phyloP scores from a whole-genome alignment of 768 basidiomycete genomes.

The Panaeolus papilionaceus region DNA sequence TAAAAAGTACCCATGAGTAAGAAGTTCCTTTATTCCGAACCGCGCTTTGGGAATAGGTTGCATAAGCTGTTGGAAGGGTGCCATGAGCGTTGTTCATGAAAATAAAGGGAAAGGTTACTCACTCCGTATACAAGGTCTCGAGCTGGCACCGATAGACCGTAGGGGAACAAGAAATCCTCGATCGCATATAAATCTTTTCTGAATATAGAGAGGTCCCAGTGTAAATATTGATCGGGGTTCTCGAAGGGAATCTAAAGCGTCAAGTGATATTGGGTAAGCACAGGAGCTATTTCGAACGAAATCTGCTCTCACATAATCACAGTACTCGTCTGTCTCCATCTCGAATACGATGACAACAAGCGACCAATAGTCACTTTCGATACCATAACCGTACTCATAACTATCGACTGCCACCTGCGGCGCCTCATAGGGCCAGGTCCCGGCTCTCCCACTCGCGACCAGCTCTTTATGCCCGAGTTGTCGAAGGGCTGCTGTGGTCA shows the following conservation, averaged over 20 bases:
- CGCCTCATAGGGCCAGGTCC: neutral
- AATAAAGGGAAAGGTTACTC: neutral
- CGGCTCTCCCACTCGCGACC: neutral
- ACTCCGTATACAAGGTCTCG: slow-evolving; percentile 3
- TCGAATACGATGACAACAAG: neutral
- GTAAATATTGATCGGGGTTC: neutral
- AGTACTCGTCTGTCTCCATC: neutral
- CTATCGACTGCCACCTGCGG: neutral
- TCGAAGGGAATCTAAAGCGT: neutral
- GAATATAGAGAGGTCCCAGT: neutral
- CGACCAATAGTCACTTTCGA: neutral
- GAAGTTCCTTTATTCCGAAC: neutral
- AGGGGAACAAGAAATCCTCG: neutral
- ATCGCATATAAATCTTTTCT: neutral
- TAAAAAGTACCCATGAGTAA: neutral
- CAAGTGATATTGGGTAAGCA: neutral
- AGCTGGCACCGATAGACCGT: neutral
- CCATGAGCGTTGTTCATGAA: neutral
- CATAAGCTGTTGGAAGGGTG: neutral
- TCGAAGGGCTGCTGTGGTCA: neutral
- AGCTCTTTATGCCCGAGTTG: neutral
- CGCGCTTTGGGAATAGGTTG: neutral
- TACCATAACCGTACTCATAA: neutral
- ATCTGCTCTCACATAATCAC: neutral
- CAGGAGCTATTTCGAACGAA: neutral